Evolutionary conservation across 1,139 yeast species (phyloP).

Genomic region (Oligophagozyma castellii): DNA sequence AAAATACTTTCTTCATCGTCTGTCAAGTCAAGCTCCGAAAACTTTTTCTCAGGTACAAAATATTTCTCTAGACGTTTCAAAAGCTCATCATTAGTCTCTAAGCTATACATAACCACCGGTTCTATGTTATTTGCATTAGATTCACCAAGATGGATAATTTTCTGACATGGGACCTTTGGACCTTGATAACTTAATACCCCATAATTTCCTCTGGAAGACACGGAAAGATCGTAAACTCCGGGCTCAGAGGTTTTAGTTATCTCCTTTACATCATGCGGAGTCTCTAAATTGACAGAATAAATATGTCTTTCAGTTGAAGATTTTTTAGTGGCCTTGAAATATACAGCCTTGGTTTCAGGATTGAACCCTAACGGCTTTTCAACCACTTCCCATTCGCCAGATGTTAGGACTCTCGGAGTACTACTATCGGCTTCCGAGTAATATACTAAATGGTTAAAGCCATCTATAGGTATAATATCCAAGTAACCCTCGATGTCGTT

Average conservation of each 20-base stretch:
- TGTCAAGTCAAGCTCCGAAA: conserved; percentile 37
- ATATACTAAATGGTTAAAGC: conserved; percentile 60
- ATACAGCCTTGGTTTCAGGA: conserved; percentile 39
- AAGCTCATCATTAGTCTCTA: conserved; percentile 39
- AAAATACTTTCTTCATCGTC: conserved; percentile 31
- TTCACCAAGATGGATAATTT: conserved; percentile 28
- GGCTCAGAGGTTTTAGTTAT: conserved; percentile 42
- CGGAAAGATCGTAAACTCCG: conserved; percentile 59
- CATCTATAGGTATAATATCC: conserved; percentile 55
- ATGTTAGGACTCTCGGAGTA: conserved; percentile 40
- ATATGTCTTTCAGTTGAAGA: conserved; percentile 51
- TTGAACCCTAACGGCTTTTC: conserved; percentile 52
- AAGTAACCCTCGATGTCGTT: conserved; percentile 47
- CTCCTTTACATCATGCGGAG: conserved; percentile 31
- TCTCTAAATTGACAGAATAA: conserved; percentile 33
- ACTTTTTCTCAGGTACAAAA: conserved; percentile 35
- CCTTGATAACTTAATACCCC: conserved; percentile 48
- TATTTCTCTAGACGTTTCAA: conserved; percentile 29
- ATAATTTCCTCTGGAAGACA: conserved; percentile 54
- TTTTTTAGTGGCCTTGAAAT: conserved; percentile 51
- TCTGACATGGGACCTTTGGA: conserved; percentile 55
- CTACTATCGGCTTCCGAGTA: conserved; percentile 41
- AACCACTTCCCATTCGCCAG: conserved; percentile 61
- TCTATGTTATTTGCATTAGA: conserved; percentile 20
- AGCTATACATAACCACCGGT: conserved; percentile 23